Percentiles rank a stretch among this genome's conserved stretches.
These are phyloP conservation scores for Cicer yamashitae DNA, from an alignment of 306 rosid species.

Conservation along the genomic window DNA sequence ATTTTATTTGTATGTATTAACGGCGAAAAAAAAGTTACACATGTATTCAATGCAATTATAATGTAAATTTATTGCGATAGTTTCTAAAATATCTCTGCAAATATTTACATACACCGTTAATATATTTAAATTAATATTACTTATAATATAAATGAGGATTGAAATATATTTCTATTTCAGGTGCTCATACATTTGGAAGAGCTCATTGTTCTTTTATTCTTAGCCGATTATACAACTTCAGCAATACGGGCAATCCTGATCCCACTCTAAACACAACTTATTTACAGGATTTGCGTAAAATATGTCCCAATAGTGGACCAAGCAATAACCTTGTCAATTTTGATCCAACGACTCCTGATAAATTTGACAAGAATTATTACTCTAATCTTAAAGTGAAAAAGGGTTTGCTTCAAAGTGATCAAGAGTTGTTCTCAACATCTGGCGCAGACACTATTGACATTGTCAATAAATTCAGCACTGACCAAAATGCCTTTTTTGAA, in stretches of 20 bases:
- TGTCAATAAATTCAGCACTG: slow-evolving; percentile 30
- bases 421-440: slow-evolving; percentile 48
- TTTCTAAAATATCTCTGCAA: too few species aligned
- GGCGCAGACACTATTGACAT: slow-evolving; percentile 41
- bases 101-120: too few species aligned
- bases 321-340: slow-evolving; percentile 23
- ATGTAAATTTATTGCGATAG: too few species aligned
- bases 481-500: slow-evolving; percentile 24
- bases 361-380: slow-evolving; percentile 44
- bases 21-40: too few species aligned
- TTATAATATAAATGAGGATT: too few species aligned
- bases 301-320: slow-evolving; percentile 37
- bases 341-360: slow-evolving; percentile 42
- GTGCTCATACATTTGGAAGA: slow-evolving; percentile 59
- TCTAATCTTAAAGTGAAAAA: slow-evolving; percentile 39
- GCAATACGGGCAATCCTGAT: slow-evolving; percentile 33
- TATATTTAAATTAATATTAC: too few species aligned
- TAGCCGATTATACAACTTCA: slow-evolving; percentile 43
- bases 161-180: slow-evolving; percentile 21
- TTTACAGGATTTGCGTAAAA: not conserved
- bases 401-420: slow-evolving; percentile 50
- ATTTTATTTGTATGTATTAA: too few species aligned
- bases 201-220: slow-evolving; percentile 16
- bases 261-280: slow-evolving; percentile 48
- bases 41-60: too few species aligned